A percentile compares a stretch with the other conserved stretches of the same genome.
These are phyloP conservation scores for Spinellus fusiger DNA, from an alignment of 192 early-diverging fungal species.

Conservation along the genomic window DNA sequence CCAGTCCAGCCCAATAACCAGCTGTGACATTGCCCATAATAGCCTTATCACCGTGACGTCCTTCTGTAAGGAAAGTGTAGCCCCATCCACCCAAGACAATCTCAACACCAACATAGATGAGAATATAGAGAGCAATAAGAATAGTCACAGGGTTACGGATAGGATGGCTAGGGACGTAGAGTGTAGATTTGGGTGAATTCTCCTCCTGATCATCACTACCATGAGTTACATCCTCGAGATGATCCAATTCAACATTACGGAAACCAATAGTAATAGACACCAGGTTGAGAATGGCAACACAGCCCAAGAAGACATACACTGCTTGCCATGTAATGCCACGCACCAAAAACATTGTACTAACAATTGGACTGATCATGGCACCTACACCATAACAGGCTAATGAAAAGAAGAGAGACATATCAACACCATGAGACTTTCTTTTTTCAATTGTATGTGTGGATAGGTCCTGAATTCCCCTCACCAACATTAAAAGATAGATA, in stretches of 20 bases:
- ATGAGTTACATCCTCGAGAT: conserved; percentile 4
- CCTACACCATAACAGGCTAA: conserved; percentile 30
- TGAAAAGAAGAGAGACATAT: not conserved
- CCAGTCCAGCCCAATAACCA: conserved; percentile 30
- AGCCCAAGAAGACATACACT: conserved; percentile 24
- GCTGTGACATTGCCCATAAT: conserved; percentile 25
- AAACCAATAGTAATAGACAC: conserved; percentile 19
- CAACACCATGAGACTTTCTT: not conserved
- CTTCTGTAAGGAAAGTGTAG: conserved; percentile 25
- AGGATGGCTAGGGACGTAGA: conserved; percentile 2
- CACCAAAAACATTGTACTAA: conserved; percentile 19
- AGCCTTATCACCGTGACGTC: conserved; percentile 15
- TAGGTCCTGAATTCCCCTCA: not conserved
- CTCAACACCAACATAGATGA: conserved; percentile 35
- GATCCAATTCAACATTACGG: not conserved
- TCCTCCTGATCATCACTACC: not conserved
- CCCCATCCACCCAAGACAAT: conserved; percentile 32
- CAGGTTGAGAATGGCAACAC: conserved; percentile 9
- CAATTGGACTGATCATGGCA: conserved; percentile 24
- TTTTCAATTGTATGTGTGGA: not conserved
- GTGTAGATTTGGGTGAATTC: not conserved
- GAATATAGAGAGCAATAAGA: conserved; percentile 21
- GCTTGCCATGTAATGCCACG: conserved; percentile 20
- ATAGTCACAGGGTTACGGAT: conserved; percentile 14
- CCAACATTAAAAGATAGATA: not conserved